Evolutionary conservation across 2,329 filamentous ascomycete species (phyloP).

Genomic region (Aureobasidium sp.): DNA sequence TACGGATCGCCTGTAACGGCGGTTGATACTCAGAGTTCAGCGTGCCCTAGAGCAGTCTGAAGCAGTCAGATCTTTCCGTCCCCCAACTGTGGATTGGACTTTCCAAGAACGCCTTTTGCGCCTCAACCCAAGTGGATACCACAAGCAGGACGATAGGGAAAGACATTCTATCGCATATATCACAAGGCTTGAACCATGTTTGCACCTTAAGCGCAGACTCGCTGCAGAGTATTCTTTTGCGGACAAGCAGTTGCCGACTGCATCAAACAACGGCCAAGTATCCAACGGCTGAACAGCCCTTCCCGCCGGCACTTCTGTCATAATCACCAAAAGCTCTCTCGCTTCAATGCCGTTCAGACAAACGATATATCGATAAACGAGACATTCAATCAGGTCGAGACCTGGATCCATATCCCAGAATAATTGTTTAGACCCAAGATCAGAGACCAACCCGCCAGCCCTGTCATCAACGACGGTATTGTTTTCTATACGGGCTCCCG

Average conservation of each 20-base stretch:
- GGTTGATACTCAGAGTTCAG: too few species aligned
- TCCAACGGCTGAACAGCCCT: conserved; percentile 6
- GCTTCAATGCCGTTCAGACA: not conserved
- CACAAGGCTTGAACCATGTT: not conserved
- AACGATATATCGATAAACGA: not conserved
- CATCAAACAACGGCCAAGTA: not conserved
- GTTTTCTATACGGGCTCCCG: not conserved
- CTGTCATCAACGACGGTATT: not conserved
- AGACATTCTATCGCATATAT: not conserved
- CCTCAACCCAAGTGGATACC: not conserved
- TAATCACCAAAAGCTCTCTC: not conserved
- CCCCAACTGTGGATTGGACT: too few species aligned
- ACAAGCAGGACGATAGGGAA: not conserved
- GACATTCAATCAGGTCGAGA: not conserved
- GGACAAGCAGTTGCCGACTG: not conserved
- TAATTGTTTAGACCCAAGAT: not conserved
- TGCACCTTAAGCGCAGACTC: not conserved
- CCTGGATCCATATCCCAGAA: not conserved
- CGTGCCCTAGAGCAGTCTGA: too few species aligned
- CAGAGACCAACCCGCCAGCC: not conserved
- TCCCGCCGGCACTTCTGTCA: conserved; percentile 5
- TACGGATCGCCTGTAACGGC: too few species aligned
- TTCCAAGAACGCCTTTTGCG: not conserved
- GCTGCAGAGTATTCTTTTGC: not conserved
- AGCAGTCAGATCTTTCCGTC: too few species aligned